Evolutionary conservation across 345 rosid species (phyloP), one percentile per base, ranked within the genome.

Genomic region (Melastoma malabathricum): DNA sequence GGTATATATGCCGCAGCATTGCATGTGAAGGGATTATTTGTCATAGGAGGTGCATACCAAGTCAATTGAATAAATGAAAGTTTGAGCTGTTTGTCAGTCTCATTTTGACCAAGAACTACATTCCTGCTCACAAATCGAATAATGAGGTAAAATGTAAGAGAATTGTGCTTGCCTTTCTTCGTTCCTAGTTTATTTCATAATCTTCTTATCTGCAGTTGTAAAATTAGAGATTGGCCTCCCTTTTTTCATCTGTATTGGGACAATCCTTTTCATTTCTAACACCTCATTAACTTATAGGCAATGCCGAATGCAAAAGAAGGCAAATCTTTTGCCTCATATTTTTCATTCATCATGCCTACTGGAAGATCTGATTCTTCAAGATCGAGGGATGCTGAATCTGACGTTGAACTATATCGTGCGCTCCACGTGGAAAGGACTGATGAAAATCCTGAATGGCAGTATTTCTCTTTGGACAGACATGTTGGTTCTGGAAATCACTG

Each of bases 201-300:
- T 2, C 9, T 31, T 31, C 38, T 31, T 31, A 9, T 31, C 38
- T 5, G 38, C 38, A 3, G 31, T 27, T 27, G 31, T 15, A 13
- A 47, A n/a, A 9, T 20, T 13, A 47, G 3, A 6, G 6, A 27
- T 3, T 27, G 31, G 31, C 31, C 31, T 27, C 31, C 31, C 10
- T 31, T 31, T 27, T 51, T 53, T 20, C 17, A 20, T 44, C 8
- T 18, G 41, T 10, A 5, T 45, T 4, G 10, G 50, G 10, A 31
- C 38, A 5, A 9, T 31, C 38, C 10, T 59, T 18, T 6, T 34
- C 58, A 18, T 25, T 13, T 18, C 50, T 48, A 22, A 16, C 48
- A 29, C 31, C 29, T 16, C 61, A 43, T 50, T 68, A 70, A 72
- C 38, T 15, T 86, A 72, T 71, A 86, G 94, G 89, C 75, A 67